Evolutionary conservation across 306 rosid genomes (phyloP), one percentile per base, ranked within the genome.

Genomic region (Comarum palustre): DNA sequence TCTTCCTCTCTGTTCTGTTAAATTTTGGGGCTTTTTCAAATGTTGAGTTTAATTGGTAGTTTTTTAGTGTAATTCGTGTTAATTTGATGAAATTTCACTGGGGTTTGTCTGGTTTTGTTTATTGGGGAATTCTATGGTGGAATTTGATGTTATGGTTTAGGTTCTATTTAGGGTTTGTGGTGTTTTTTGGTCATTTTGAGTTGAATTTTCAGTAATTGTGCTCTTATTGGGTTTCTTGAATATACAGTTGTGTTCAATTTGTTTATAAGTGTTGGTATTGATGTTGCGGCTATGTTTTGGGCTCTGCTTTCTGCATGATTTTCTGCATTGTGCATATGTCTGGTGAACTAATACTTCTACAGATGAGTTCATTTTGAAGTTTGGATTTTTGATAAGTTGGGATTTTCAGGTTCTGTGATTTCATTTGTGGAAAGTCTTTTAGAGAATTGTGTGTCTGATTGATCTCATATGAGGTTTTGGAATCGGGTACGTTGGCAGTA

Each of bases 161-260:
- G 72, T 68, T 63, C 67, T 6, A 1, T 61, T 64, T 86, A 86
- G 93, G 96, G 90, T 68, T 82, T 71, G 31, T 78, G 41, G 47
- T 61, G 39, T 61, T 68, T 59, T 45, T 66, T 41, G 1, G 4
- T 68, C 63, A 25, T 32, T 66, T 66, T 66, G 75, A 78, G 68
- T 69, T 66, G 47, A 84, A 77, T 84, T 82, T 38, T 76, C 75
- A 39, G 50, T 36, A 69, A 51, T 69, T 66, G 4, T 54, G 68
- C 54, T 80, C 8, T 86, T 77, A 36, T 15, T 65, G 88, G 72
- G 39, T 12, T 19, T 73, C 4, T 24, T 16, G 42, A n/a, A 3
- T 68, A 12, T 20, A 2, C 11, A n/a, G 8, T n/a, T 51, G 27
- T 51, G 27, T 52, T 62, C 29, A 14, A 24, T 66, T 17, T 8